Evolutionary conservation across 345 rosid genomes (phyloP).

Genomic region (Xanthoceras sorbifolium): DNA sequence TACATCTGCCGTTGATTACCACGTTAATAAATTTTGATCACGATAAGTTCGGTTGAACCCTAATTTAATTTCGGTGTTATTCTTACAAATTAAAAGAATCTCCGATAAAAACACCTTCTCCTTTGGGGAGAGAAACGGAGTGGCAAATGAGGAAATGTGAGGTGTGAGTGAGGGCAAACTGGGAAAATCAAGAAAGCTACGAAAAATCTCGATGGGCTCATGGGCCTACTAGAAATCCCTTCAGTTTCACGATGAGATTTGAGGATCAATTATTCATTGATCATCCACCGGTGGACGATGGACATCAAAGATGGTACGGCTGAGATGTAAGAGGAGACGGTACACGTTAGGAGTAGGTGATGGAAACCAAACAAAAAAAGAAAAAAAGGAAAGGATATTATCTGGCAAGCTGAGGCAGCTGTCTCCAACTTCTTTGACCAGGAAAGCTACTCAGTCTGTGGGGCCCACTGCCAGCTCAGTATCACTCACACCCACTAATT

Average conservation of each 20-base stretch:
- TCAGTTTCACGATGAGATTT: not conserved
- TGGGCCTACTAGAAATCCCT: slow-evolving; percentile 1
- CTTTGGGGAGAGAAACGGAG: not conserved
- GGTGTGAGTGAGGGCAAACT: not conserved
- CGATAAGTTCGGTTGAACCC: no score
- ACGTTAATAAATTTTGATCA: no score
- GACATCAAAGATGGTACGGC: not conserved
- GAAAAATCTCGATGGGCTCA: not conserved
- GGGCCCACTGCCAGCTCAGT: slow-evolving; percentile 12
- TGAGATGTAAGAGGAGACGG: not conserved
- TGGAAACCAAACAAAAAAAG: not conserved
- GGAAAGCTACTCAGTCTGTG: slow-evolving; percentile 15
- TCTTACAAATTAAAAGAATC: no score
- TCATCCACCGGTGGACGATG: not conserved
- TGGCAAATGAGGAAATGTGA: slow-evolving; percentile 17
- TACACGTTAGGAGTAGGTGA: not conserved
- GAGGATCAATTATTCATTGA: not conserved
- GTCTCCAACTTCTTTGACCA: slow-evolving; percentile 41
- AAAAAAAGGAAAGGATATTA: not conserved
- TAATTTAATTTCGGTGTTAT: no score
- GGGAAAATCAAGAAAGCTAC: not conserved
- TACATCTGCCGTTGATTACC: no score
- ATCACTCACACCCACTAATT: not conserved
- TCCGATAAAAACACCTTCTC: no score
- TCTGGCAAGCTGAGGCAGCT: slow-evolving; percentile 32